Base-by-base conservation (phyloP, 768 basidiomycete genomes). In the Fistulinella prunicolor region DNA sequence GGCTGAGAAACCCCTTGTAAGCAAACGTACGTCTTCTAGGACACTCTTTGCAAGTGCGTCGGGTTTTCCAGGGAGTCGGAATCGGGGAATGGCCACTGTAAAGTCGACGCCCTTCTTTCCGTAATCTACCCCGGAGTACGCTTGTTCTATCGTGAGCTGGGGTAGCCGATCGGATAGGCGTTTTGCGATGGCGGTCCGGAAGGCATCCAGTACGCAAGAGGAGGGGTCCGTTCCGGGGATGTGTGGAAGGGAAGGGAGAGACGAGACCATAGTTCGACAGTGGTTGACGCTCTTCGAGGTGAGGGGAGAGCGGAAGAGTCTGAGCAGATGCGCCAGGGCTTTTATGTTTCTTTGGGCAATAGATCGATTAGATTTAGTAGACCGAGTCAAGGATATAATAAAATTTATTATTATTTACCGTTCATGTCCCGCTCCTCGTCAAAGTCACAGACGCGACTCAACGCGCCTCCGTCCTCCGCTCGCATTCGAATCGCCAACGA, bases 41-140 rank as follows among this genome's bases (percentile, higher is more conserved):
- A 97, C 85, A 63, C 81, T 80, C 42, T 78, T 71, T 0, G 87
- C 92, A 16, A 87, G 73, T 26, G 86, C 85, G 36, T 93, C 87
- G 0, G 87, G 77, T 62, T 93, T 93, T 17, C 83, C 92, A 8
- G 85, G 83, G 21, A 95, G 71, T 46, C 89, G 77, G 71, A 94
- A 97, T 53, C 94, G 80, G n/a, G 94, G 89, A 41, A 97, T 68
- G 1, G 95, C 93, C 17, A 97, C 80, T 0, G 88, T 87, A 57
- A 96, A 93, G 70, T 98, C 95, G 37, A 79, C 84, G n/a, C 89
- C 91, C 69, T 94, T 94, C 70, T 94, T 92, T 29, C 89, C 91
- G 54, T 86, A 89, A 64, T 94, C 87, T 1, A 96, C 86, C 19
- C 89, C 94, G 20, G 77, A 65, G 68, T 89, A 96, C 0, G 84